phyloP scores from a whole-genome alignment of 305 asterid genomes.

The Fraxinus dipetala region DNA sequence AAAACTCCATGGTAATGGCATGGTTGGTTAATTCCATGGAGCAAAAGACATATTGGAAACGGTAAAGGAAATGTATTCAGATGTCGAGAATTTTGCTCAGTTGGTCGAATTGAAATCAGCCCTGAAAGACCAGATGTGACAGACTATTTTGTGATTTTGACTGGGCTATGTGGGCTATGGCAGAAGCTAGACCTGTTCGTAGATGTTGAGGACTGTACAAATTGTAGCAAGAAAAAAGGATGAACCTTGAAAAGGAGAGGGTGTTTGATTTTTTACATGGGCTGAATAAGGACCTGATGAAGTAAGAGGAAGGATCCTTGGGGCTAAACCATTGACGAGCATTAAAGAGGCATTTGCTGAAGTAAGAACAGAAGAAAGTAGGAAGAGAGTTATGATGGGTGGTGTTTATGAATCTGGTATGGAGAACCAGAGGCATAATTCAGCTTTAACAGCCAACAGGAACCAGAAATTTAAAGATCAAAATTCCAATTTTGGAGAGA shows the following conservation, averaged over 20 bases:
- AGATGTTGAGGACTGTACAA: background rate
- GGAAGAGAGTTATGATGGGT: background rate
- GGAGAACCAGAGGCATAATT: background rate
- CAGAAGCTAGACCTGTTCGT: background rate
- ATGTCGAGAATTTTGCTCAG: too few species aligned
- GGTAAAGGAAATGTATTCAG: too few species aligned
- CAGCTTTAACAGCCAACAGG: background rate
- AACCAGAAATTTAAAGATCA: too few species aligned
- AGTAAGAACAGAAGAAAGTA: background rate
- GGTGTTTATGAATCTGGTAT: background rate
- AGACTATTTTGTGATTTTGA: background rate
- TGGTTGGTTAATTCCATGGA: too few species aligned
- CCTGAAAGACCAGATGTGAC: too few species aligned
- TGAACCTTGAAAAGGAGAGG: background rate
- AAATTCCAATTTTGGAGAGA: too few species aligned
- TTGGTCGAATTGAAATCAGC: too few species aligned
- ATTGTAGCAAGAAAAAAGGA: background rate
- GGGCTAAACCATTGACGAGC: background rate
- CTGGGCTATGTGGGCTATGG: background rate
- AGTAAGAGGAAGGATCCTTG: background rate
- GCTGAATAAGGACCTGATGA: background rate
- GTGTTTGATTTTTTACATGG: background rate
- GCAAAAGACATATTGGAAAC: too few species aligned
- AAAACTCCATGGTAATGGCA: too few species aligned
- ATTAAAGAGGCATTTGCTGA: background rate